Base-by-base conservation (phyloP, 2,329 filamentous ascomycete genomes). In the Pochonia chlamydosporia region DNA sequence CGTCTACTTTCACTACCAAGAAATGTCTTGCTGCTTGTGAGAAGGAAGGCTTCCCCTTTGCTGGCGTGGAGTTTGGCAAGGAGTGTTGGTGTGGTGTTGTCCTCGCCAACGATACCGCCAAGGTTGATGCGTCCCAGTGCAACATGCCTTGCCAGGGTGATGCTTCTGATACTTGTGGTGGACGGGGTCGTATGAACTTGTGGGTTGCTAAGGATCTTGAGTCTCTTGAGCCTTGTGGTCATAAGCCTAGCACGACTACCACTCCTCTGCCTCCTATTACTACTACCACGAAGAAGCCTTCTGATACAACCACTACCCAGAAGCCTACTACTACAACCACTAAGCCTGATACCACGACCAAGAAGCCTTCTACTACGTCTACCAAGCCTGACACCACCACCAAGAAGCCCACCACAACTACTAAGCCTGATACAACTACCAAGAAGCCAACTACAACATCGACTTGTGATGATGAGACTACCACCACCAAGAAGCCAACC, bases 51-150 rank as follows among this genome's bases (percentile, higher is more conserved):
- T 76, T 69, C 56, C 71, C 73, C 36, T 70, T 72, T 44, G 74
- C 74, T 24, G 74, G 73, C 47, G 65, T 69, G 9, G 71, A 78
- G 60, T 75, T 65, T 46, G 68, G 68, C 65, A 65, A 64, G 23
- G 69, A 75, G 54, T 77, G 73, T 53, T 76, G 67, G 57, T 78
- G 75, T 53, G 74, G 74, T 39, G 72, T 73, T 33, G 69, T 81
- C 24, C 65, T 81, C 28, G 78, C 75, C 33, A 74, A 74, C 52
- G 64, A 66, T 47, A 73, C 69, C 5, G 50, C 49, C 26, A 56
- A 64, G 26, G 68, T 66, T 10, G 58, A 65, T 42, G 49, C 56
- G 20, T 52, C 54, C 13, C 59, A 72, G 35, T 84, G 80, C 61
- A 65, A 68, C 51, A 71, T 73, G 56, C 60, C 72, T 33, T 84